phyloP scores from a whole-genome alignment of 768 basidiomycete genomes.

The Mycena crocata region DNA sequence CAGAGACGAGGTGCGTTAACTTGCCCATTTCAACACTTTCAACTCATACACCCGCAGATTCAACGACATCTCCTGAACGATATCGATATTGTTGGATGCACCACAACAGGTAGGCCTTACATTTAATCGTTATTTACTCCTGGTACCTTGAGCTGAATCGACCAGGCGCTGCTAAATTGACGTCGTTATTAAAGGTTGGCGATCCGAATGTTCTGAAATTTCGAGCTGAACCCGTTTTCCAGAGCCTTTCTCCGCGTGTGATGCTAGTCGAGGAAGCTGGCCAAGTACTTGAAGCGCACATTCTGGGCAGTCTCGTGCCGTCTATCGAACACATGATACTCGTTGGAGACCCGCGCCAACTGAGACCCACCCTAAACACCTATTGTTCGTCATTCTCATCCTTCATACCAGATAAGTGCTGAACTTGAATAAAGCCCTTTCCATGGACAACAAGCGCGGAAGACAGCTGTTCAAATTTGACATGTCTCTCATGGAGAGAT shows the following conservation, averaged over 20 bases:
- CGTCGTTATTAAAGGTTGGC: constrained; percentile 65
- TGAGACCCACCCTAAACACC: constrained; percentile 75
- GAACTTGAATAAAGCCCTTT: constrained; percentile 59
- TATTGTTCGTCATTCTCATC: constrained; percentile 56
- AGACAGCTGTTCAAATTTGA: constrained; percentile 71
- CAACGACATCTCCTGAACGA: constrained; percentile 64
- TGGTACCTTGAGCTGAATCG: not conserved
- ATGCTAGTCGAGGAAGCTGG: constrained; percentile 86
- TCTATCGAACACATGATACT: constrained; percentile 80
- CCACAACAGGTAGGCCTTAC: constrained; percentile 68
- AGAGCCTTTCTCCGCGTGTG: constrained; percentile 71
- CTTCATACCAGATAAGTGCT: not conserved
- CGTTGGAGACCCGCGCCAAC: constrained; percentile 85
- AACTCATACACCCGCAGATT: constrained; percentile 49
- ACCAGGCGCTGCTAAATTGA: constrained; percentile 75
- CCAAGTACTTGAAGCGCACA: constrained; percentile 84
- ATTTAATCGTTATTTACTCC: not conserved
- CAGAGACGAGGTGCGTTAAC: constrained; percentile 62
- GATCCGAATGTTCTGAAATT: not conserved
- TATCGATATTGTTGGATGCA: constrained; percentile 78
- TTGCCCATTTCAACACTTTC: not conserved
- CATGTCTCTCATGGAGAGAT: constrained; percentile 81
- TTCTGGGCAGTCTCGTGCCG: constrained; percentile 71
- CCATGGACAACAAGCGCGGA: constrained; percentile 74
- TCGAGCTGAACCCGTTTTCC: not conserved